phyloP scores from a whole-genome alignment of 164 flowering plant genomes.

The Tinospora cordifolia region DNA sequence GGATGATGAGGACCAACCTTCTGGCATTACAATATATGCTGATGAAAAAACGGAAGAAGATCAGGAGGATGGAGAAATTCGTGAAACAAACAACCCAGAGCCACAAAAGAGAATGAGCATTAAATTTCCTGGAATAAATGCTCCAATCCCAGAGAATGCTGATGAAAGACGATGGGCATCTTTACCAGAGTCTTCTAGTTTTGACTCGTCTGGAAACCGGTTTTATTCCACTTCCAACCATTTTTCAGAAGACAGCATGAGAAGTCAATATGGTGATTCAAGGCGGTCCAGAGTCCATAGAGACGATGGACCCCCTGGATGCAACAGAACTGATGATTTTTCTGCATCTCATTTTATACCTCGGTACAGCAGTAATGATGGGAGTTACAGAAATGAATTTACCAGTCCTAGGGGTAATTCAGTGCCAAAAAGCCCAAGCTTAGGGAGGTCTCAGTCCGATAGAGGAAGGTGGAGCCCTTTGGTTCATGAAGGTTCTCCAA shows the following conservation, averaged over 20 bases:
- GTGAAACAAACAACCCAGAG: conserved; percentile 27
- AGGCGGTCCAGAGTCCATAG: conserved; percentile 39
- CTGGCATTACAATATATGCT: conserved; percentile 72
- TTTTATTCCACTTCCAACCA: conserved; percentile 27
- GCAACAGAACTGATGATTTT: conserved; percentile 30
- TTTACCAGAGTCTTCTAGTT: conserved; percentile 21
- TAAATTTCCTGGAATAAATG: conserved; percentile 86
- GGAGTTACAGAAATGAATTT: conserved; percentile 19
- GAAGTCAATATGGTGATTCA: conserved; percentile 34
- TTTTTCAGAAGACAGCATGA: conserved; percentile 31
- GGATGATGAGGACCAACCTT: conserved; percentile 59
- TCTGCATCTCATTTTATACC: conserved; percentile 33
- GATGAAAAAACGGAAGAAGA: conserved; percentile 48
- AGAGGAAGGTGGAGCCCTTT: conserved; percentile 45
- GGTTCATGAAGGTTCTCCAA: conserved; percentile 28
- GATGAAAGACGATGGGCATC: conserved; percentile 62
- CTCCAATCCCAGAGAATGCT: conserved; percentile 85
- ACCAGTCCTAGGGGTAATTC: conserved; percentile 26
- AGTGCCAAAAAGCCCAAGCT: conserved; percentile 34
- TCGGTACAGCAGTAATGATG: conserved; percentile 34
- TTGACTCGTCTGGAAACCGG: conserved; percentile 24
- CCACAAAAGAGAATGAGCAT: conserved; percentile 55
- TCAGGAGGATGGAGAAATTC: conserved; percentile 71
- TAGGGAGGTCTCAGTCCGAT: conserved; percentile 44
- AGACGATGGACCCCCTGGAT: conserved; percentile 62